Percentiles rank a stretch among this genome's conserved stretches.
Evolutionary conservation across 768 basidiomycete species (phyloP).

Genomic region (Candolleomyces eurysporus): DNA sequence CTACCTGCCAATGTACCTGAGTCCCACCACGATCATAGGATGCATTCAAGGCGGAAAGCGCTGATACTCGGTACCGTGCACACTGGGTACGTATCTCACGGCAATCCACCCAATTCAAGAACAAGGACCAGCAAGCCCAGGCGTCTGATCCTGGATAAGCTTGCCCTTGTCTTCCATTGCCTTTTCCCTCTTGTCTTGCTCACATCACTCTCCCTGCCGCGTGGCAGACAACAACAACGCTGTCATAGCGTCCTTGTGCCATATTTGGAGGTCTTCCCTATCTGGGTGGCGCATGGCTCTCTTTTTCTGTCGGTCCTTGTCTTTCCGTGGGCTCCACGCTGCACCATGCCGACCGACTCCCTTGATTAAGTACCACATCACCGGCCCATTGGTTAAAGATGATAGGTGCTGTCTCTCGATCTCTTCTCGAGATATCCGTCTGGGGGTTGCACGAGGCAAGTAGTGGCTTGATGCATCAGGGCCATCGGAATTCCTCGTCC

Average conservation of each 20-base stretch:
- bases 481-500: neutral
- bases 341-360: neutral
- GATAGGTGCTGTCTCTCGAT: no score
- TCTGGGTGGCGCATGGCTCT: neutral
- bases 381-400: neutral
- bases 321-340: neutral
- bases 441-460: neutral
- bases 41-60: no score
- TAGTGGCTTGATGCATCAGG: neutral
- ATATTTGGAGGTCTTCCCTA: neutral
- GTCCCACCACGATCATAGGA: no score
- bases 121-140: neutral
- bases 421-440: neutral
- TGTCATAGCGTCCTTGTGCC: neutral
- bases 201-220: neutral
- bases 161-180: neutral
- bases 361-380: neutral
- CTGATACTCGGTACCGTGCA: no score
- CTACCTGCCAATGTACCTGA: no score
- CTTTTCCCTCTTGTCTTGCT: neutral
- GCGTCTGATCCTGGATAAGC: neutral
- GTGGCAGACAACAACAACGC: neutral
- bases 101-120: neutral
- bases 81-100: no score
- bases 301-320: conserved; percentile 3